Conservation (phyloP, 805 yeast species). For the Metschnikowia gruessii region DNA sequence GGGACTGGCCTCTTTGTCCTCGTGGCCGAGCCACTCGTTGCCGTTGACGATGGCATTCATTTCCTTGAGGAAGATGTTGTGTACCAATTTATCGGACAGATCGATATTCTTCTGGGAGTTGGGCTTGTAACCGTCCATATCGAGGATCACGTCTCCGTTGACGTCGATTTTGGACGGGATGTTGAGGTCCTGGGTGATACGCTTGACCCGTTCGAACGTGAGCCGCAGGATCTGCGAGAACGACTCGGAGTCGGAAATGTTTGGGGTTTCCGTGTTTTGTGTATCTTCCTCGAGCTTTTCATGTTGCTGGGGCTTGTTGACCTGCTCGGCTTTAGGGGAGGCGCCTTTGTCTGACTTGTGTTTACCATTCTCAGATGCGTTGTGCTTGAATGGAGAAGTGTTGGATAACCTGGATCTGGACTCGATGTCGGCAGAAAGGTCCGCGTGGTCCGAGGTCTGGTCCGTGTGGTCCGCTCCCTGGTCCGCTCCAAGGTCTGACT, state of each 20-base stretch:
- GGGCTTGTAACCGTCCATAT: constrained; percentile 94
- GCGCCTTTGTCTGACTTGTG: not conserved
- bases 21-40: constrained; percentile 14
- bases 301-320: not conserved
- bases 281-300: constrained; percentile 1
- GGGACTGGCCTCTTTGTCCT: constrained; percentile 16
- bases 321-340: not conserved
- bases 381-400: not conserved
- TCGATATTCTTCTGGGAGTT: constrained; percentile 68
- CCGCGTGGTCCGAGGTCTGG: too few relatives aligned
- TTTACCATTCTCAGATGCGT: too few relatives aligned
- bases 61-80: constrained; percentile 73
- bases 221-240: constrained; percentile 18
- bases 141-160: constrained; percentile 86
- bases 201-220: constrained; percentile 58
- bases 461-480: too few relatives aligned
- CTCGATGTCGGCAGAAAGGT: constrained; percentile 30
- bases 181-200: constrained; percentile 65
- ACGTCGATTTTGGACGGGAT: constrained; percentile 86
- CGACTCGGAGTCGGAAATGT: constrained; percentile 2
- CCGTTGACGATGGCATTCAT: constrained; percentile 34
- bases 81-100: constrained; percentile 71
- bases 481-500: too few relatives aligned
- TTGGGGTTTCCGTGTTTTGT: not conserved
- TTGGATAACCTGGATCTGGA: constrained; percentile 24